Evolutionary conservation across 1,284 basidiomycete genomes (phyloP).

Genomic region (Hemileia vastatrix): DNA sequence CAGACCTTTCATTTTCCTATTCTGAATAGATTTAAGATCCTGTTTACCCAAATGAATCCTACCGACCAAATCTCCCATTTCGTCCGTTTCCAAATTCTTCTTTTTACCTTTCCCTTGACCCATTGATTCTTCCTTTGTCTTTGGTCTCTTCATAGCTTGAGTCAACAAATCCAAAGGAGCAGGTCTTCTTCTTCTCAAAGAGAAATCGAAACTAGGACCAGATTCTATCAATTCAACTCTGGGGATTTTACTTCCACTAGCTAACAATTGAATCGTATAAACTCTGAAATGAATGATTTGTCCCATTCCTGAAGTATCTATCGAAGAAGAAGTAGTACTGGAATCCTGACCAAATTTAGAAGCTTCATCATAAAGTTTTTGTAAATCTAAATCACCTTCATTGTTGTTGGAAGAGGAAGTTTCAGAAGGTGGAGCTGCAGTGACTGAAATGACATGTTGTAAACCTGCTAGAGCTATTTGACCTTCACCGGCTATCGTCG

Average conservation of each 20-base stretch:
- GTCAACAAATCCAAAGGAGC: constrained; percentile 71
- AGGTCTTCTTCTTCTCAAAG: constrained; percentile 61
- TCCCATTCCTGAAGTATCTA: no score
- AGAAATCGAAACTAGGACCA: constrained; percentile 84
- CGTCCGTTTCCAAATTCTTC: constrained; percentile 82
- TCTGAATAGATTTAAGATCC: constrained; percentile 75
- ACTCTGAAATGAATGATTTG: constrained; percentile 79
- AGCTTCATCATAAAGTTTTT: constrained; percentile 8
- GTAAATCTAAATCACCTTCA: constrained; percentile 22
- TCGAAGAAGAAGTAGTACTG: constrained; percentile 45
- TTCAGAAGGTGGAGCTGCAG: not conserved
- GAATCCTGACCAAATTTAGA: constrained; percentile 34
- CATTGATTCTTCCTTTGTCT: constrained; percentile 69
- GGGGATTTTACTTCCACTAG: constrained; percentile 66
- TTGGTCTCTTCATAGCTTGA: constrained; percentile 70
- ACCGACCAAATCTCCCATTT: constrained; percentile 93
- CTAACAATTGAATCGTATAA: constrained; percentile 65
- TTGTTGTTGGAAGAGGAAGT: not conserved
- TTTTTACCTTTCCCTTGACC: constrained; percentile 73
- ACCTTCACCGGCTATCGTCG: constrained; percentile 59
- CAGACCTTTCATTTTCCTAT: constrained; percentile 81
- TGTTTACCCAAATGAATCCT: constrained; percentile 80
- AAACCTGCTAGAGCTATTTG: constrained; percentile 71
- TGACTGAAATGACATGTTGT: constrained; percentile 58
- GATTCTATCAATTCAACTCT: constrained; percentile 72